Percentiles rank a stretch among this genome's conserved stretches.
Conservation (phyloP, 2,329 filamentous ascomycete genomes). For the Penicillium sp. region DNA sequence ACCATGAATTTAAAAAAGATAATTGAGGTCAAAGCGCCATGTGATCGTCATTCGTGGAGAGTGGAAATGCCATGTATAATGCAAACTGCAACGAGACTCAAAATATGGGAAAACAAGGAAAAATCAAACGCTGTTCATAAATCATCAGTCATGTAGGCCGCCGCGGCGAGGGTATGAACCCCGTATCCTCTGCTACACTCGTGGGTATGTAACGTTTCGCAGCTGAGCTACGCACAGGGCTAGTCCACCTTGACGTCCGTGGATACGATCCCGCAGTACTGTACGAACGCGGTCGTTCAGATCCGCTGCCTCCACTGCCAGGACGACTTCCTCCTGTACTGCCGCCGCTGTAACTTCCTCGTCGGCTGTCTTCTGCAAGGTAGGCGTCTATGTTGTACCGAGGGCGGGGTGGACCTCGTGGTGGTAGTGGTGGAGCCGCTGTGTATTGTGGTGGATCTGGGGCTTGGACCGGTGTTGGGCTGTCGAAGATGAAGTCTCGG, state of each 20-base stretch:
- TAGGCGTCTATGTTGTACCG: slow-evolving; percentile 27
- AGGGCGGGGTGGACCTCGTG: slow-evolving; percentile 15
- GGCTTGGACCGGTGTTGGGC: slow-evolving; percentile 11
- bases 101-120: neutral
- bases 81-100: neutral
- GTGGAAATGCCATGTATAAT: neutral
- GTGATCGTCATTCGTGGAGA: neutral
- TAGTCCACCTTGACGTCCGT: slow-evolving; percentile 15
- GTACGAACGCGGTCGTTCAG: slow-evolving; percentile 25
- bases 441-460: slow-evolving; percentile 19
- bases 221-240: slow-evolving; percentile 17
- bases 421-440: slow-evolving; percentile 11
- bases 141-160: slow-evolving; percentile 21
- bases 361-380: slow-evolving; percentile 24
- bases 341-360: slow-evolving; percentile 24
- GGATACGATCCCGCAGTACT: slow-evolving; percentile 17
- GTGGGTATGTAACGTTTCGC: slow-evolving; percentile 21
- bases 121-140: neutral
- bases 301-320: slow-evolving; percentile 25
- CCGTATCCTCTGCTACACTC: slow-evolving; percentile 13
- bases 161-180: slow-evolving; percentile 12
- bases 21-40: neutral
- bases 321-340: slow-evolving; percentile 18
- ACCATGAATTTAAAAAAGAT: neutral
- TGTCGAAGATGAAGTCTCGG: slow-evolving; percentile 26